phyloP scores from a whole-genome alignment of 345 rosid species.

The Brassica carinata region DNA sequence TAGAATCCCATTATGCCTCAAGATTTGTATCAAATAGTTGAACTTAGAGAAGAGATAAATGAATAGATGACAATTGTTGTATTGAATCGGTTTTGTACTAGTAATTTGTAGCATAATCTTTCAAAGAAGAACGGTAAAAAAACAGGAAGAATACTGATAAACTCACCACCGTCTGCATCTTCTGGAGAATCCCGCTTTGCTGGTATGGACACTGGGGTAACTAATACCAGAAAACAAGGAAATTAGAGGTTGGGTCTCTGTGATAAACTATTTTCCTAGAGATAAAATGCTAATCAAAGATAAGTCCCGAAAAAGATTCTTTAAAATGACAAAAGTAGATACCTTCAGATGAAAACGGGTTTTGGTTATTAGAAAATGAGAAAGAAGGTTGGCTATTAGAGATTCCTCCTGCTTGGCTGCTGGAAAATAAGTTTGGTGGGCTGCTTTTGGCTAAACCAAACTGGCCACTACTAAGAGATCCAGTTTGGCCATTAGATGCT shows the following conservation, averaged over 20 bases:
- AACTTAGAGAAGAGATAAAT: constrained; percentile 2
- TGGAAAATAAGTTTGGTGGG: constrained; percentile 43
- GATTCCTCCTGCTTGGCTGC: constrained; percentile 41
- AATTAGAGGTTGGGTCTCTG: constrained; percentile 19
- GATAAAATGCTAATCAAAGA: constrained; percentile 15
- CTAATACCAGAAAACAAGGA: constrained; percentile 7
- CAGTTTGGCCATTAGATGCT: constrained; percentile 28
- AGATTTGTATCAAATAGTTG: neutral
- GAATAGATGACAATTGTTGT: neutral
- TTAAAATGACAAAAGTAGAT: constrained; percentile 1
- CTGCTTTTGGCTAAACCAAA: constrained; percentile 34
- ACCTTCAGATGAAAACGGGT: constrained; percentile 39
- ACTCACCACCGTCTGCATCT: constrained; percentile 38
- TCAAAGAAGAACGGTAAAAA: neutral
- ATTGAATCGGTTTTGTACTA: too few species aligned
- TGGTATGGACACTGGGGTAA: constrained; percentile 36
- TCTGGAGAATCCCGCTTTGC: constrained; percentile 32
- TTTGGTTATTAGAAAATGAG: constrained; percentile 31
- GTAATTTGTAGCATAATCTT: neutral
- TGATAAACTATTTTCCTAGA: neutral
- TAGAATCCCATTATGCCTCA: constrained; percentile 12
- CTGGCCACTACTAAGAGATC: constrained; percentile 33
- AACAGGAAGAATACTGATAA: neutral
- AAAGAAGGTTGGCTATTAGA: constrained; percentile 36
- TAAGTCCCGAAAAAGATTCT: neutral